A percentile compares a stretch with the other conserved stretches of the same genome.
These are phyloP conservation scores for Trichoderma sp. DNA, from an alignment of 2,329 filamentous ascomycete species.

Conservation along the genomic window DNA sequence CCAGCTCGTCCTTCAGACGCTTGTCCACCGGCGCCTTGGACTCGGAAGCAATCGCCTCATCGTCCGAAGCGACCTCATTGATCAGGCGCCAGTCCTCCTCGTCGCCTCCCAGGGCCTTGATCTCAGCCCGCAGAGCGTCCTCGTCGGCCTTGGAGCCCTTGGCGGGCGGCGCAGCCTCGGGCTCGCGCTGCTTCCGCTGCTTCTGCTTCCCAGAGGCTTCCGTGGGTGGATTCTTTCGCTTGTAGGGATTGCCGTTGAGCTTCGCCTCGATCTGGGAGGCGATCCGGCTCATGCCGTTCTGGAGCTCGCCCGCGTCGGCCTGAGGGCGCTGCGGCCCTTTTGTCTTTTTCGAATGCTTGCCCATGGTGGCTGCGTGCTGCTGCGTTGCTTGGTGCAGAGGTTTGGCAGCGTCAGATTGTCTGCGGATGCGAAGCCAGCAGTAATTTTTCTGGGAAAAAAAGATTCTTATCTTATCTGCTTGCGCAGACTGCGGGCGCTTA, in stretches of 20 bases:
- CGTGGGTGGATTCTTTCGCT: slow-evolving; percentile 49
- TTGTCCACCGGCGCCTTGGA: slow-evolving; percentile 47
- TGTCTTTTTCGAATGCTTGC: slow-evolving; percentile 45
- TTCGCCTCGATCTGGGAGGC: slow-evolving; percentile 60
- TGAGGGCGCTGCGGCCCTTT: slow-evolving; percentile 37
- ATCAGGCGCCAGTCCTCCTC: slow-evolving; percentile 66
- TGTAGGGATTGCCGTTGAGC: slow-evolving; percentile 48
- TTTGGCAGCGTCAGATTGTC: slow-evolving; percentile 8
- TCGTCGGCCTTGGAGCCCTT: slow-evolving; percentile 36
- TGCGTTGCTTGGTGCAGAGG: background rate
- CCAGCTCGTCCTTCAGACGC: slow-evolving; percentile 42
- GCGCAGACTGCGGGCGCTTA: slow-evolving; percentile 5
- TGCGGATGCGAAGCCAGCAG: slow-evolving; percentile 15
- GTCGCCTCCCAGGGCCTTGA: slow-evolving; percentile 65
- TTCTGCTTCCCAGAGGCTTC: slow-evolving; percentile 40
- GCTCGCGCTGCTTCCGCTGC: slow-evolving; percentile 45
- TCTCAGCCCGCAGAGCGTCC: slow-evolving; percentile 61
- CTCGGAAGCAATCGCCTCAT: slow-evolving; percentile 41
- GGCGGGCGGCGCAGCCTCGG: slow-evolving; percentile 34
- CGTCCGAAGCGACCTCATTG: slow-evolving; percentile 52
- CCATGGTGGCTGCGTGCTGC: slow-evolving; percentile 34
- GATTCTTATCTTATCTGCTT: slow-evolving; percentile 29
- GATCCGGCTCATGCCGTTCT: slow-evolving; percentile 54
- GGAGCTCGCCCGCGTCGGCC: slow-evolving; percentile 46
- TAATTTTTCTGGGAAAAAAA: slow-evolving; percentile 26